A percentile compares a stretch with the other conserved stretches of the same genome.
These are phyloP conservation scores for Phytophthora litchii DNA, from an alignment of 352 stramenopile genomes.

Conservation along the genomic window DNA sequence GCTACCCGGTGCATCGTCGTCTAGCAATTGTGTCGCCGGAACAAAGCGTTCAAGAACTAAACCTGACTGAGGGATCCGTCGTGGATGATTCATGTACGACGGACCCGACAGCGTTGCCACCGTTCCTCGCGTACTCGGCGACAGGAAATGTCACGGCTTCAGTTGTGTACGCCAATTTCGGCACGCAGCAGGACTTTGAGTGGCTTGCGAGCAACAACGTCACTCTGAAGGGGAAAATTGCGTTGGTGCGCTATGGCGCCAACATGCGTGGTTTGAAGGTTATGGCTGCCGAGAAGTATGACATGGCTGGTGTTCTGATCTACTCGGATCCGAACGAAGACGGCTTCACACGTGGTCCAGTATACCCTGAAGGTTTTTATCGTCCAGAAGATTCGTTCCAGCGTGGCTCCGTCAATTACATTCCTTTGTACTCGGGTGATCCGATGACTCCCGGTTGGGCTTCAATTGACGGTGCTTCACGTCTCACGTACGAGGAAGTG, in stretches of 20 bases:
- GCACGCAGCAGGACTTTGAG: slow-evolving; percentile 55
- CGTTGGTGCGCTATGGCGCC: slow-evolving; percentile 69
- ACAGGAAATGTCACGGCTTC: slow-evolving; percentile 62
- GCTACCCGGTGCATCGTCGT: slow-evolving; percentile 47
- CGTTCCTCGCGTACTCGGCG: slow-evolving; percentile 79
- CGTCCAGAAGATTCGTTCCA: slow-evolving; percentile 61
- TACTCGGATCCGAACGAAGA: slow-evolving; percentile 78
- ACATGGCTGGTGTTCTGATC: slow-evolving; percentile 61
- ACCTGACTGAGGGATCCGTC: slow-evolving; percentile 64
- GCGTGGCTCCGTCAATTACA: slow-evolving; percentile 85
- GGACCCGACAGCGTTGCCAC: slow-evolving; percentile 53
- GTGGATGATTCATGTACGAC: slow-evolving; percentile 67
- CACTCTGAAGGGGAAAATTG: slow-evolving; percentile 58
- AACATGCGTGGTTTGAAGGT: slow-evolving; percentile 61
- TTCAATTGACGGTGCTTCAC: slow-evolving; percentile 37
- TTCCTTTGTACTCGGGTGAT: slow-evolving; percentile 67
- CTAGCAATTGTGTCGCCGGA: slow-evolving; percentile 49
- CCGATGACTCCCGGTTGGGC: slow-evolving; percentile 52
- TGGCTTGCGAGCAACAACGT: slow-evolving; percentile 39
- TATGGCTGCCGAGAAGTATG: slow-evolving; percentile 62
- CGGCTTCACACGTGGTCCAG: slow-evolving; percentile 49
- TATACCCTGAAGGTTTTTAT: slow-evolving; percentile 35
- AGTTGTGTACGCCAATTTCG: slow-evolving; percentile 88
- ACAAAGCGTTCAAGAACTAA: slow-evolving; percentile 29
- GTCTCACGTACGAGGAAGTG: slow-evolving; percentile 44